Base-by-base conservation (phyloP, 2,329 filamentous ascomycete genomes). In the Davidsoniella eucalypti region DNA sequence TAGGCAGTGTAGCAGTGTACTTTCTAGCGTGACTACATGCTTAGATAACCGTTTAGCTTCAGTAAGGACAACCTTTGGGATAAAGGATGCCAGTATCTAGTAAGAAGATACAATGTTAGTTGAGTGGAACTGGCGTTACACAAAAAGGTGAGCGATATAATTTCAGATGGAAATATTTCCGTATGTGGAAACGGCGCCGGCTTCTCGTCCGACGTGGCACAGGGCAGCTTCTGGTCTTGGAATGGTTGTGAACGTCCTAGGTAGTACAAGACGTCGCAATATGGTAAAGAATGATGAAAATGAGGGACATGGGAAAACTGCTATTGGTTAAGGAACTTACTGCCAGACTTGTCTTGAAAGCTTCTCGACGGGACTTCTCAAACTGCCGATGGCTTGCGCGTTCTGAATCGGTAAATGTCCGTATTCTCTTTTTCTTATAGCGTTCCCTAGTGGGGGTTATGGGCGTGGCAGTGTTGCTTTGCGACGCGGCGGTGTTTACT, bases 371-470 rank as follows among this genome's bases (percentile, higher is more conserved):
- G 2, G 60, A 63, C 54, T 62, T 63, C 49, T 68, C 65, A 54
- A 68, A 67, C 5, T 64, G 58, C 1, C 64, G 60, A 53, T 68
- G 66, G 4, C 62, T 61, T 3, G 65, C 65, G 8, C 65, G 64
- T 47, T 68, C 65, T 46, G 67, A 58, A 4, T 63, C 61, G 1
- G 65, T 67, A 54, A 65, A 67, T 55, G 65, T 63, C 9, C 64
- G 59, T 16, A 65, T 56, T 8, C 64, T 58, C 53, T 65, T 66
- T 55, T 62, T 65, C 17, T 43, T 45, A 7, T 33, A 9, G 29
- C 29, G 8, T 9, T 33, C 12, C 6, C 12, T 25, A 4, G 29
- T 21, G 39, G 33, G 23, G 17, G 8, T 1, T 7, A n/a, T 38
- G 5, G 14, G 5, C 12, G 29, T 17, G 2, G 29, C 6, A 26